These are phyloP conservation scores for Leccinum variabile DNA, from an alignment of 1,284 basidiomycete genomes.

Conservation along the genomic window DNA sequence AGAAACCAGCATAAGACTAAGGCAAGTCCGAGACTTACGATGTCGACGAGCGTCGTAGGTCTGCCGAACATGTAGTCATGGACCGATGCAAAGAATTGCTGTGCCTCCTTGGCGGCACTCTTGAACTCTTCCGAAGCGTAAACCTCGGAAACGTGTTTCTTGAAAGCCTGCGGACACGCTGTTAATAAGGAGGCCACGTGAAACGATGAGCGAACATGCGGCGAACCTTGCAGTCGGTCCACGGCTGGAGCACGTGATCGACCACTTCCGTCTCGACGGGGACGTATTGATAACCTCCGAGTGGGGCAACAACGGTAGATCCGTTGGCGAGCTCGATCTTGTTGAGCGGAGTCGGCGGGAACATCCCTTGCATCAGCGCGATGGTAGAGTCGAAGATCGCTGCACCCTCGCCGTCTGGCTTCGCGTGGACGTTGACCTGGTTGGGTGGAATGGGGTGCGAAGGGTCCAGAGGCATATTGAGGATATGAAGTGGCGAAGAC, in stretches of 20 bases:
- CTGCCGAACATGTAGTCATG: slow-evolving; percentile 69
- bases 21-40: slow-evolving; percentile 43
- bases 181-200: slow-evolving; percentile 19
- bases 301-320: slow-evolving; percentile 66
- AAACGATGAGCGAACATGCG: slow-evolving; percentile 21
- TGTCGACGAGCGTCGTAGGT: slow-evolving; percentile 63
- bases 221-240: slow-evolving; percentile 77
- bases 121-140: slow-evolving; percentile 64
- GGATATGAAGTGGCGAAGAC: slow-evolving; percentile 64
- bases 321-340: slow-evolving; percentile 79
- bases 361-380: slow-evolving; percentile 74
- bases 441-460: slow-evolving; percentile 46
- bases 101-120: slow-evolving; percentile 51
- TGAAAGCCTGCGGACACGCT: slow-evolving; percentile 48
- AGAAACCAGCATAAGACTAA: not conserved
- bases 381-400: slow-evolving; percentile 84
- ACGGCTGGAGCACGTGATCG: slow-evolving; percentile 80
- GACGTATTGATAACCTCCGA: slow-evolving; percentile 83
- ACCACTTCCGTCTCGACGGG: slow-evolving; percentile 79
- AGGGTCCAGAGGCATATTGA: slow-evolving; percentile 49
- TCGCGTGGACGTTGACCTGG: slow-evolving; percentile 73
- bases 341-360: slow-evolving; percentile 69
- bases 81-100: slow-evolving; percentile 63
- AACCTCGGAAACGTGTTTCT: slow-evolving; percentile 61
- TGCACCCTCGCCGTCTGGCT: slow-evolving; percentile 79